A percentile compares a stretch with the other conserved stretches of the same genome.
phyloP scores from a whole-genome alignment of 768 basidiomycete genomes.

The Rhodotorula babjevae region DNA sequence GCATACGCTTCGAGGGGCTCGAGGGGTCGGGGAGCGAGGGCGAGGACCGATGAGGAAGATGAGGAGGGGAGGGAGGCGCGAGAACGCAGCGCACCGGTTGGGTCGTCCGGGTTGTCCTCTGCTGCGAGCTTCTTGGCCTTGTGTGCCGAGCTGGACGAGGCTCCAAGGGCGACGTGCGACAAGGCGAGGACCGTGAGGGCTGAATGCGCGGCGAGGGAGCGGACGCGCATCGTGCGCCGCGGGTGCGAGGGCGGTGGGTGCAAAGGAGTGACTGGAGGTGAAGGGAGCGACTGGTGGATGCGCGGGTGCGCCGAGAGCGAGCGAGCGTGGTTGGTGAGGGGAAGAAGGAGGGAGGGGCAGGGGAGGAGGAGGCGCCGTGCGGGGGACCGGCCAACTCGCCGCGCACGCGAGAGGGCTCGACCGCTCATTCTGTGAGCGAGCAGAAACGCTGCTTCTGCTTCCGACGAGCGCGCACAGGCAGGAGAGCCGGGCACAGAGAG shows the following conservation, averaged over 20 bases:
- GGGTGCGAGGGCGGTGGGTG: not conserved
- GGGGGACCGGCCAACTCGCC: too few species aligned
- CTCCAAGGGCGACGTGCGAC: not conserved
- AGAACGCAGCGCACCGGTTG: conserved; percentile 6
- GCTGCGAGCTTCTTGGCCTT: not conserved
- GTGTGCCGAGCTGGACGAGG: not conserved
- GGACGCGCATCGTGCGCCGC: too few species aligned
- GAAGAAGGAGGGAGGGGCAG: too few species aligned
- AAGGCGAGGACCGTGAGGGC: not conserved
- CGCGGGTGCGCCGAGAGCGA: not conserved
- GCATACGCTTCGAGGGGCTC: too few species aligned
- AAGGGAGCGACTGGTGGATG: not conserved
- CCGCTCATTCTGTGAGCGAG: too few species aligned
- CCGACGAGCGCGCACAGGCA: too few species aligned
- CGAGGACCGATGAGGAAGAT: too few species aligned
- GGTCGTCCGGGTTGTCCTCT: conserved; percentile 23
- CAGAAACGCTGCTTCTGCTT: too few species aligned
- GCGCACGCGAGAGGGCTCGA: too few species aligned
- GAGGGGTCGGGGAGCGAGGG: not conserved
- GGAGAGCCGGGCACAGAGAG: too few species aligned
- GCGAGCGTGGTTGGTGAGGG: too few species aligned
- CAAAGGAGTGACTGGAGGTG: not conserved
- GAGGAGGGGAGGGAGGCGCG: not conserved
- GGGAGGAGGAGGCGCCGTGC: too few species aligned
- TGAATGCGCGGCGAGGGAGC: not conserved